phyloP scores from a whole-genome alignment of 2,329 filamentous ascomycete genomes.

The Penicillium oxalicum region DNA sequence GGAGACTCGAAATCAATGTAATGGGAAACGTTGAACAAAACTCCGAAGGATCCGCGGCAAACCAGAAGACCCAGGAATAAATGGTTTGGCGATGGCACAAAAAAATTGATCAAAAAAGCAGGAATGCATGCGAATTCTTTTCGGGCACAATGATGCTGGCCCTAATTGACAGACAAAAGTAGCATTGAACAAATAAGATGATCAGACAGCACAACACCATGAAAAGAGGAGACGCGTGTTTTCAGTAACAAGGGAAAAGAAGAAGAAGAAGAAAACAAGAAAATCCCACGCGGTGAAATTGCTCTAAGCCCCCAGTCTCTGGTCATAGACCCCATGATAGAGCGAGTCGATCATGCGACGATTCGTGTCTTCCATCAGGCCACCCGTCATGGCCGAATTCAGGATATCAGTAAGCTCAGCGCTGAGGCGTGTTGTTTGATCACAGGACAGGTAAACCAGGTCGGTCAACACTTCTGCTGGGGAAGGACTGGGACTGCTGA shows the following conservation, averaged over 20 bases:
- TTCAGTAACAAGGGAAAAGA: not conserved
- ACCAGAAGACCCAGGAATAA: conserved; percentile 20
- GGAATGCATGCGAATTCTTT: conserved; percentile 18
- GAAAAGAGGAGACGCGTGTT: not conserved
- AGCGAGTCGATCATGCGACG: conserved; percentile 31
- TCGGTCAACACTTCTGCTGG: conserved; percentile 50
- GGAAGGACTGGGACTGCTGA: conserved; percentile 48
- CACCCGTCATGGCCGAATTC: conserved; percentile 26
- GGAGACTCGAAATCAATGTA: conserved; percentile 5
- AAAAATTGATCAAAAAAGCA: conserved; percentile 10
- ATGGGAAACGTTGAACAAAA: conserved; percentile 6
- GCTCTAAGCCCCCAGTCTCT: conserved; percentile 27
- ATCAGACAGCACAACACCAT: conserved; percentile 1
- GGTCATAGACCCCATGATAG: conserved; percentile 12
- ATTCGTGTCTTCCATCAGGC: conserved; percentile 49
- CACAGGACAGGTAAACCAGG: conserved; percentile 49
- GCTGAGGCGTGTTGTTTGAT: not conserved
- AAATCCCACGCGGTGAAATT: conserved; percentile 24
- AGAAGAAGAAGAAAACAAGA: not conserved
- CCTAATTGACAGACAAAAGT: conserved; percentile 13
- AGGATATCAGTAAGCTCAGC: conserved; percentile 2
- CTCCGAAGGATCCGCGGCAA: conserved; percentile 20
- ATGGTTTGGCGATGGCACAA: conserved; percentile 15
- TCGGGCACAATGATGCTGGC: conserved; percentile 17
- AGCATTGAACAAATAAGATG: conserved; percentile 11